Evolutionary conservation across 352 stramenopile genomes (phyloP).

Genomic region (Globisporangium carolinianum): DNA sequence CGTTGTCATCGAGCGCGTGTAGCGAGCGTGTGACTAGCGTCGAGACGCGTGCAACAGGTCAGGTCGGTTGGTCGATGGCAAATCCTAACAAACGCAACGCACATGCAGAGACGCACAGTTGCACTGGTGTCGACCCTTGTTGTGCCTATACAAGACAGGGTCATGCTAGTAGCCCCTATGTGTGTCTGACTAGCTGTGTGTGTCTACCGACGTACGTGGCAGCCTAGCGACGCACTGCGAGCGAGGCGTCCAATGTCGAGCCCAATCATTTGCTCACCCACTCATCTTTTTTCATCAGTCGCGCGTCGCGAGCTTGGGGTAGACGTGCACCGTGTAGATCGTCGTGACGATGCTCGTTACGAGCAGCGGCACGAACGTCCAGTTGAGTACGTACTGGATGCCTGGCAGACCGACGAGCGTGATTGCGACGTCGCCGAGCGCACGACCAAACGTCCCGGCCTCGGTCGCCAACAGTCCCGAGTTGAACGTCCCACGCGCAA

Average conservation of each 20-base stretch:
- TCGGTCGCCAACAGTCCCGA: conserved; percentile 91
- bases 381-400: conserved; percentile 83
- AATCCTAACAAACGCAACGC: too few relatives aligned
- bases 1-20: conserved; percentile 88
- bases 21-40: not conserved
- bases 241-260: too few relatives aligned
- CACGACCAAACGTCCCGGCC: conserved; percentile 85
- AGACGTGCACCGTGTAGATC: conserved; percentile 66
- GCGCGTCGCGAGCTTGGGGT: conserved; percentile 54
- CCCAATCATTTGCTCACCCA: not conserved
- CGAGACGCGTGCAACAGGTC: too few relatives aligned
- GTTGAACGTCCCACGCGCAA: conserved; percentile 93
- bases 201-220: too few relatives aligned
- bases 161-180: not conserved
- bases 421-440: conserved; percentile 83
- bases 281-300: conserved; percentile 19
- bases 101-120: not conserved
- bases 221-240: too few relatives aligned
- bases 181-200: not conserved
- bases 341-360: conserved; percentile 46
- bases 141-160: not conserved
- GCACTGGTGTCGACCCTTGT: not conserved
- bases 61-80: too few relatives aligned
- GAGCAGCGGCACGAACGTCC: conserved; percentile 67
- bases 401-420: conserved; percentile 73